Evolutionary conservation across 1,139 yeast genomes (phyloP), one percentile per base, ranked within the genome.

Genomic region (Tardiomyces depauwii): DNA sequence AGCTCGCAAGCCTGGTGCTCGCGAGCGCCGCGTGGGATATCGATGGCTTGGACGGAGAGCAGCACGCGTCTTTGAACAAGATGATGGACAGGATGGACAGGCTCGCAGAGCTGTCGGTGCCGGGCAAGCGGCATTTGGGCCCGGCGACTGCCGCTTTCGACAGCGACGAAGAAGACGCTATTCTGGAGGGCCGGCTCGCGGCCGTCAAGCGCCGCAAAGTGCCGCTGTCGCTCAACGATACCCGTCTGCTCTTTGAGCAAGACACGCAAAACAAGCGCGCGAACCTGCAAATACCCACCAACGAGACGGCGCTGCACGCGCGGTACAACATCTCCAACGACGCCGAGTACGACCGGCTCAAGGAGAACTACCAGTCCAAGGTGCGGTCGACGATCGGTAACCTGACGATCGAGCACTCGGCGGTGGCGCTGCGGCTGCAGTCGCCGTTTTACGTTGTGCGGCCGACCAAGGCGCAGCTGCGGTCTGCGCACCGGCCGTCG

Each of bases 331-430:
- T 89, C 39, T 88, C 96, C 10, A 93, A 93, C 63, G 98, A 93
- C 63, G 74, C 77, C 41, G 85, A 83, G 42, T 93, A 93, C 61
- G 95, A 86, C 49, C 66, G 82, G 48, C 70, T 93, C 56, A 84
- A 83, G 59, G 84, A 80, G 51, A 89, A 88, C 56, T 88, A 89
- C 61, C 94, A 87, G 60, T 81, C 95, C 42, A 89, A 87, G 68
- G 87, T 91, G 36, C 80, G 99, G 62, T 81, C 95, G 5, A 94
- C 95, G 18, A 81, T 93, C 58, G 95, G 97, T 48, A 87, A 91
- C 54, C 71, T 93, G 53, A 82, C 77, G 48, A 88, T 93, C 51
- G 98, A 93, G 57, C 98, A 93, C 63, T 78, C 96, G 0, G 74
- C 80, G 57, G 95, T 96, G 2, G 96, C 98, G 0, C 63, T 80